Percentiles rank a stretch among this genome's conserved stretches.
phyloP scores from a whole-genome alignment of 2,329 filamentous ascomycete species.

The Didymellaceae sp. region DNA sequence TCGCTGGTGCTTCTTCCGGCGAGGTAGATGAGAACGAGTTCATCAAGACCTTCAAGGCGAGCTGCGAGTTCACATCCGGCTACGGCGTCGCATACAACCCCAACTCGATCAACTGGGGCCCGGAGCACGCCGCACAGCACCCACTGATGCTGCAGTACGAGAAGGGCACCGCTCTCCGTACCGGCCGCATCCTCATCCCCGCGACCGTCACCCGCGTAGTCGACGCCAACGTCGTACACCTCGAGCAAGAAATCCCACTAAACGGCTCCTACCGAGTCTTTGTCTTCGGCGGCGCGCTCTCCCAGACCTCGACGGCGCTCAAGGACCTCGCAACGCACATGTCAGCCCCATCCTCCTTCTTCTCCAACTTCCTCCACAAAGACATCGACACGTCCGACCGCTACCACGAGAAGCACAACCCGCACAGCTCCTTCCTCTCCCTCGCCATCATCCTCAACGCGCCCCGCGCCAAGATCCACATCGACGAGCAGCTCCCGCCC shows the following conservation, averaged over 20 bases:
- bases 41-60: conserved; percentile 87
- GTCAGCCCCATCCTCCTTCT: conserved; percentile 73
- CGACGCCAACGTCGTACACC: conserved; percentile 86
- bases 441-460: conserved; percentile 77
- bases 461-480: conserved; percentile 72
- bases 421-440: conserved; percentile 82
- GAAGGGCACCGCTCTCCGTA: conserved; percentile 64
- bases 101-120: conserved; percentile 84
- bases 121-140: conserved; percentile 73
- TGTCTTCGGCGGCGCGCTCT: conserved; percentile 77
- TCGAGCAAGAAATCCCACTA: conserved; percentile 87
- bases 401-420: conserved; percentile 83
- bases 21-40: conserved; percentile 72
- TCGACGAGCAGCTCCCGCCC: conserved; percentile 72
- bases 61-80: conserved; percentile 89
- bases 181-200: conserved; percentile 78
- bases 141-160: conserved; percentile 68
- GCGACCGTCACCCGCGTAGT: conserved; percentile 84
- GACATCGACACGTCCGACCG: conserved; percentile 60
- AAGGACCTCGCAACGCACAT: conserved; percentile 72
- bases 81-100: conserved; percentile 87
- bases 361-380: conserved; percentile 66
- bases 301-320: conserved; percentile 66
- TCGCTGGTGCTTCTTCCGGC: conserved; percentile 64
- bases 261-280: conserved; percentile 90